Conservation (phyloP, 768 basidiomycete species). For the Rubroboletus satanas region DNA sequence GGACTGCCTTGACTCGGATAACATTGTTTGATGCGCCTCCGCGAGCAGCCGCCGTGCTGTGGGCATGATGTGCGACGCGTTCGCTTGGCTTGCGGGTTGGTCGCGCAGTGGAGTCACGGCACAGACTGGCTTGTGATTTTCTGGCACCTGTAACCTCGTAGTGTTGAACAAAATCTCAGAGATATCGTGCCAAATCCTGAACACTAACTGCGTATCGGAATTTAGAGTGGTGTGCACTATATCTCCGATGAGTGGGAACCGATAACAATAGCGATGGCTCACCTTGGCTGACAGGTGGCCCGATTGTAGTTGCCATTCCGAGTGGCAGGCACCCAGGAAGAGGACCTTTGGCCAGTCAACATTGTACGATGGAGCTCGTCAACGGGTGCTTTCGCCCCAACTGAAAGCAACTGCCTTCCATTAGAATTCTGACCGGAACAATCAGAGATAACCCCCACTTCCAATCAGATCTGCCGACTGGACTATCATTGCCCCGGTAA, state of each 20-base stretch:
- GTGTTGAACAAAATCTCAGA: conserved; percentile 9
- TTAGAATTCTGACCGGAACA: conserved; percentile 4
- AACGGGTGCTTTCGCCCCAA: neutral
- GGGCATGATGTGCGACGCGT: neutral
- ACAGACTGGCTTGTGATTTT: neutral
- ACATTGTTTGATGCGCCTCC: conserved; percentile 29
- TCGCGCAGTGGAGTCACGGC: neutral
- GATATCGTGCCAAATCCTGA: neutral
- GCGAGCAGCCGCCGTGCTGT: conserved; percentile 21
- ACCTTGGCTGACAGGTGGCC: conserved; percentile 17
- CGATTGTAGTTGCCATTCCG: conserved; percentile 11
- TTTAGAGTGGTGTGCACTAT: neutral
- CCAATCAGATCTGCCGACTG: neutral
- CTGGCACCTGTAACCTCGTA: neutral
- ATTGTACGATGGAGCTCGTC: conserved; percentile 1
- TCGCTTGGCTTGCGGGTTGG: neutral
- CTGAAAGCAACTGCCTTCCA: neutral
- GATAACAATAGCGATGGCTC: conserved; percentile 16
- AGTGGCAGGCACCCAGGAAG: conserved; percentile 4
- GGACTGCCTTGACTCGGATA: conserved; percentile 26
- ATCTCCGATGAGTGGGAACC: conserved; percentile 10
- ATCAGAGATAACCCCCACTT: neutral
- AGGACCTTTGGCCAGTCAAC: neutral
- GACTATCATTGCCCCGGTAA: too few species aligned
- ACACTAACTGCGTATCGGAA: conserved; percentile 7